Evolutionary conservation across 148 eudicot genomes (phyloP), one percentile per base, ranked within the genome.

Genomic region (Camellia lanceoleosa): DNA sequence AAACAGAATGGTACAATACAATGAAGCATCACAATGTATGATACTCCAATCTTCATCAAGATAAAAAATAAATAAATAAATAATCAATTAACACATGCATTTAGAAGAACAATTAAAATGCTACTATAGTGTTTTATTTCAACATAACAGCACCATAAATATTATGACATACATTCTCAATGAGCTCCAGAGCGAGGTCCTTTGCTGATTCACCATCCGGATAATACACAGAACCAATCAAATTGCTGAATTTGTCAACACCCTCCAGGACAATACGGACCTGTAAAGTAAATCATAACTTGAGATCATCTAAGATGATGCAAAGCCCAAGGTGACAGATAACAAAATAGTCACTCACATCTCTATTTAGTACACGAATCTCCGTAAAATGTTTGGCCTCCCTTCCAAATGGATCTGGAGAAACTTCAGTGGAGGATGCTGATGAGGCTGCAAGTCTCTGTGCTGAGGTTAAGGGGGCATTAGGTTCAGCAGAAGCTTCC

Each of bases 331-430:
- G 18, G 66, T 65, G 68, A 47, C 2, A 19, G 20, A 19, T 16
- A 58, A 15, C 7, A 62, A 79, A 30, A 74, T 70, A 44, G n/a
- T 49, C 15, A 60, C 90, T 88, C 82, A 97, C 99, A 78, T 97
- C 97, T 94, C 97, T 94, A 83, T 92, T 86, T 79, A 97, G 76
- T 64, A 92, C 94, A 85, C 92, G 99, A 20, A 86, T 86, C 85
- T 97, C 99, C 1, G 98, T 91, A 82, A 91, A 97, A 86, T 97
- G 98, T 84, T 92, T 94, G 78, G 97, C 98, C 88, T 97, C 98
- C 89, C 91, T 92, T 68, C 88, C 97, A 84, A 86, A 94, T 58
- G 91, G 88, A 71, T 92, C 97, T n/a, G 98, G 86, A 62, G 93
- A 79, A 72, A 85, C 85, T 86, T 92, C 98, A 71, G 74, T 62